These are phyloP conservation scores for Carpinus viminea DNA, from an alignment of 306 rosid genomes.

Conservation along the genomic window DNA sequence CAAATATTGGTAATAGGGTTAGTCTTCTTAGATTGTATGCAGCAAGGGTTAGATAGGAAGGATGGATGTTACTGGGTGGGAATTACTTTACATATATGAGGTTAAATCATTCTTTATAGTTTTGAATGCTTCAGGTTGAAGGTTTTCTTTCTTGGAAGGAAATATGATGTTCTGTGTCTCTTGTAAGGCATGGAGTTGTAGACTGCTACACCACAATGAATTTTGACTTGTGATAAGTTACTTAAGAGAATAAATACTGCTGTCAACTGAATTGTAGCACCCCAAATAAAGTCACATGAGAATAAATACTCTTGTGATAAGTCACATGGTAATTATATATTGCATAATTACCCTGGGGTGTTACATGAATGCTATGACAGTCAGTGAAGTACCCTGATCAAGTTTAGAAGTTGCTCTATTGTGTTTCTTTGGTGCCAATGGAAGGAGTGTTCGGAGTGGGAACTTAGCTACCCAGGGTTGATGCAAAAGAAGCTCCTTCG, in stretches of 20 bases:
- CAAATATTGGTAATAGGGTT: not conserved
- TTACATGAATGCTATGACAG: not conserved
- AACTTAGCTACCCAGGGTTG: too few relatives aligned
- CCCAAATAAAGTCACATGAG: too few relatives aligned
- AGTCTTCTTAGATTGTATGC: not conserved
- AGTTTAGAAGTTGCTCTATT: not conserved
- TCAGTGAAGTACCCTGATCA: not conserved
- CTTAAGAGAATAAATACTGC: too few relatives aligned
- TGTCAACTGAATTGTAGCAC: too few relatives aligned
- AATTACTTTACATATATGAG: not conserved
- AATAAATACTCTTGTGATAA: too few relatives aligned
- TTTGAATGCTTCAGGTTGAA: conserved; percentile 2
- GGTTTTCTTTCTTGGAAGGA: not conserved
- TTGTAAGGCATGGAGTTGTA: not conserved
- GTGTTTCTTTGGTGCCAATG: not conserved
- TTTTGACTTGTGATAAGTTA: too few relatives aligned
- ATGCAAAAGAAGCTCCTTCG: too few relatives aligned
- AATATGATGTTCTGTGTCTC: not conserved
- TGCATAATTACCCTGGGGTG: too few relatives aligned
- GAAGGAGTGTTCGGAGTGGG: not conserved
- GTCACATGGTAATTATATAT: too few relatives aligned
- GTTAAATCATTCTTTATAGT: not conserved
- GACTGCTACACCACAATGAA: not conserved
- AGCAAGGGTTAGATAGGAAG: not conserved
- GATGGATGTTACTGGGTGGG: not conserved